A percentile compares a stretch with the other conserved stretches of the same genome.
Evolutionary conservation across 768 basidiomycete genomes (phyloP).

Genomic region (Lentinula sp.): DNA sequence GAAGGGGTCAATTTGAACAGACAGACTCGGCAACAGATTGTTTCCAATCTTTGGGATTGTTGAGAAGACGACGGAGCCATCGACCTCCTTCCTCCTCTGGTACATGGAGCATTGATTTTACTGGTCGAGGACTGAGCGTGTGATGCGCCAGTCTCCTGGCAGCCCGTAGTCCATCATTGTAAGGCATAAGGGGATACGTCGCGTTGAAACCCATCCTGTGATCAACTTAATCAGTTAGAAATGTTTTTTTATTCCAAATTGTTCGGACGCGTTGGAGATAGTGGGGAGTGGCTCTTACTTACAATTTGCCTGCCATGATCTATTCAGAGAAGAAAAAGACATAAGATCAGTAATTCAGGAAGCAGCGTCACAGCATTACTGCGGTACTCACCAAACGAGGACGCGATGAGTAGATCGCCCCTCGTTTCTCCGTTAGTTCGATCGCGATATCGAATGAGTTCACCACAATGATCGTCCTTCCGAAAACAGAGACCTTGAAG

Average conservation of each 20-base stretch:
- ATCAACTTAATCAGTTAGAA: background rate
- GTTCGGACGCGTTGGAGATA: background rate
- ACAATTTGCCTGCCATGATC: background rate
- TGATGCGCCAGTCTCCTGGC: background rate
- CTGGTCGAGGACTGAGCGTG: background rate
- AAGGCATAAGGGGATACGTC: slow-evolving; percentile 1
- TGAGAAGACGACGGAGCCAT: background rate
- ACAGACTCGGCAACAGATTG: background rate
- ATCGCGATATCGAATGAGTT: slow-evolving; percentile 27
- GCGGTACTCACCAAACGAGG: slow-evolving; percentile 10
- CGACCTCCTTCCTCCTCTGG: background rate
- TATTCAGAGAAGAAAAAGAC: background rate
- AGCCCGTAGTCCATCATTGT: background rate
- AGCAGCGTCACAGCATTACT: background rate
- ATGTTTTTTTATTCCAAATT: slow-evolving; percentile 7
- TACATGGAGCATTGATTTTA: background rate
- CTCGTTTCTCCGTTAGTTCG: slow-evolving; percentile 37
- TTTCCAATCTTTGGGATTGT: slow-evolving; percentile 16
- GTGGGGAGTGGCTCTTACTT: too few relatives aligned
- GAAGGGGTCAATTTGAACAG: too few relatives aligned
- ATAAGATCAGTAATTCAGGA: background rate
- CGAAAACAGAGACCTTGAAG: slow-evolving; percentile 10
- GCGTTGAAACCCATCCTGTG: slow-evolving; percentile 4
- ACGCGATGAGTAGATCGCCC: slow-evolving; percentile 28
- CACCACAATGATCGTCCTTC: slow-evolving; percentile 19